Evolutionary conservation across 2,329 filamentous ascomycete genomes (phyloP).

Genomic region (Macroventuria anomochaeta): DNA sequence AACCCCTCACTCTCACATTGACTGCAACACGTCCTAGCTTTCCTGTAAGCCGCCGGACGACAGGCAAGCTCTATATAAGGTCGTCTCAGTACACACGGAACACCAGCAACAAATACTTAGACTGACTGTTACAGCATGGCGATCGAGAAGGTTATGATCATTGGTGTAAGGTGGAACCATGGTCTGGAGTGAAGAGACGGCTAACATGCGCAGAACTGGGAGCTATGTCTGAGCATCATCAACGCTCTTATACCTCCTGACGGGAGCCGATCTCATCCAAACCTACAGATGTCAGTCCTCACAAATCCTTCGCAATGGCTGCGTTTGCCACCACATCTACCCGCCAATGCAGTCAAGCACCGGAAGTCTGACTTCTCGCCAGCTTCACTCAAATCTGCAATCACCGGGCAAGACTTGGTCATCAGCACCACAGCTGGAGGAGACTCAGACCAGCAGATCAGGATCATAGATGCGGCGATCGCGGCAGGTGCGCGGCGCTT

Average conservation of each 20-base stretch:
- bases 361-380: conserved; percentile 41
- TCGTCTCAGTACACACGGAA: not conserved
- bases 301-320: conserved; percentile 35
- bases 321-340: conserved; percentile 23
- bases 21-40: conserved; percentile 17
- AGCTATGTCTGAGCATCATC: conserved; percentile 34
- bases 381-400: conserved; percentile 37
- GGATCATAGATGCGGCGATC: conserved; percentile 50
- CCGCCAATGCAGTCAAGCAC: conserved; percentile 22
- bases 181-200: not conserved
- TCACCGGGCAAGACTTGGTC: conserved; percentile 49
- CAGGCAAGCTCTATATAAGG: conserved; percentile 1
- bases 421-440: conserved; percentile 43
- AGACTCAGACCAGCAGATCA: conserved; percentile 31
- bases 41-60: conserved; percentile 33
- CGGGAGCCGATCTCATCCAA: not conserved
- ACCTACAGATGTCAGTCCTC: conserved; percentile 31
- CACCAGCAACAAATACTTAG: not conserved
- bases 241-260: conserved; percentile 25
- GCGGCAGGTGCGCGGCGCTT: conserved; percentile 50
- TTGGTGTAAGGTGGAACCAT: conserved; percentile 28
- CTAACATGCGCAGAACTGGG: conserved; percentile 32
- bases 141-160: conserved; percentile 32
- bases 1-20: conserved; percentile 7
- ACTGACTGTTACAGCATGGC: conserved; percentile 15